Conservation (phyloP, 441 rosid genomes). For the Erodium moschatum region DNA sequence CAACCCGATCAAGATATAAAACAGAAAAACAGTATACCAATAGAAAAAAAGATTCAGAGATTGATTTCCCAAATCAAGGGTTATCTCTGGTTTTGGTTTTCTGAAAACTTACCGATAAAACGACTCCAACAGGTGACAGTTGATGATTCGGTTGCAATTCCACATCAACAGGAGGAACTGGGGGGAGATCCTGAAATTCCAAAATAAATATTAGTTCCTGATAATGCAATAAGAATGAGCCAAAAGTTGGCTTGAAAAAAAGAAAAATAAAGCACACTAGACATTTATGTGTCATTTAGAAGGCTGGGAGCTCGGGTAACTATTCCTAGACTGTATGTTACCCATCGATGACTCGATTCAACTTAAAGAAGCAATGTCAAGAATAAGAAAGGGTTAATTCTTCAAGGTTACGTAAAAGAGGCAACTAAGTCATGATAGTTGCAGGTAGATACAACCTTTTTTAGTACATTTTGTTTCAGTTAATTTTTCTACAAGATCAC, state of each 20-base stretch:
- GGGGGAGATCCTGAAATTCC: conserved; percentile 62
- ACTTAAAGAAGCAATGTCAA: not conserved
- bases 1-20: not conserved
- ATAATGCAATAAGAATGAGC: conserved; percentile 1
- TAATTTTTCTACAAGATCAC: not conserved
- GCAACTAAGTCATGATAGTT: not conserved
- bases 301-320: not conserved
- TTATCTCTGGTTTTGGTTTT: not conserved
- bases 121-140: conserved; percentile 64
- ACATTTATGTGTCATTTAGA: not conserved
- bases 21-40: conserved; percentile 8
- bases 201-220: not conserved
- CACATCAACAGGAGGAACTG: conserved; percentile 62
- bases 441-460: no score
- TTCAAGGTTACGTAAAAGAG: not conserved
- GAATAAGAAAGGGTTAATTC: not conserved
- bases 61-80: not conserved
- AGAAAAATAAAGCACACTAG: not conserved
- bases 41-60: conserved; percentile 14
- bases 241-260: not conserved
- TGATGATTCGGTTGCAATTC: conserved; percentile 55
- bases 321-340: not conserved
- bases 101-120: conserved; percentile 54
- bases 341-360: not conserved
- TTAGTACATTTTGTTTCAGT: not conserved